Percentiles rank a stretch among this genome's conserved stretches.
phyloP scores from a whole-genome alignment of 495 filamentous ascomycete species.

The Annulohypoxylon maeteangense region DNA sequence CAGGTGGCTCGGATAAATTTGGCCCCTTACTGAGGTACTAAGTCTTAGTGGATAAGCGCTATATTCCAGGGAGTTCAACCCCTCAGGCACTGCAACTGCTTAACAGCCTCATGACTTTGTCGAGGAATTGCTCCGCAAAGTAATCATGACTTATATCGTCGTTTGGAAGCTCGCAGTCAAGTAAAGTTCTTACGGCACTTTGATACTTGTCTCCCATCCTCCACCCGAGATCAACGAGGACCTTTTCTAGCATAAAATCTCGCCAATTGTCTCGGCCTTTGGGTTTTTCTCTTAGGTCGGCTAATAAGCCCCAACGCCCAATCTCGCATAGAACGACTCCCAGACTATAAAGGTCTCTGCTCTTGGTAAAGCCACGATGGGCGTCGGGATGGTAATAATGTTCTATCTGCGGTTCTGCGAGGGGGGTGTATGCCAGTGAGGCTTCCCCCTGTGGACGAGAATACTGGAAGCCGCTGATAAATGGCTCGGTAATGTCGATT shows the following conservation, averaged over 20 bases:
- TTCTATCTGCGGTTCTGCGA: background rate
- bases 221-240: conserved; percentile 8
- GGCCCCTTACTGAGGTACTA: too few species aligned
- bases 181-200: conserved; percentile 1
- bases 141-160: background rate
- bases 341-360: conserved; percentile 3
- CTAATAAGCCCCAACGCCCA: conserved; percentile 6
- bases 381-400: background rate
- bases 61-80: too few species aligned
- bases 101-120: conserved; percentile 6
- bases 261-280: background rate
- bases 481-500: conserved; percentile 6
- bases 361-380: background rate
- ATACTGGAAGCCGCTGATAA: background rate
- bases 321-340: conserved; percentile 14
- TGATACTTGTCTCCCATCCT: conserved; percentile 17
- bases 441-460: background rate
- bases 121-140: conserved; percentile 7
- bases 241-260: background rate
- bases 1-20: too few species aligned
- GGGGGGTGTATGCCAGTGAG: background rate
- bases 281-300: background rate
- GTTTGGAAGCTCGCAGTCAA: background rate
- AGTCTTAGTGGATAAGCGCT: too few species aligned
- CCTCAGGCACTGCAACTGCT: conserved; percentile 9